Conservation (phyloP, 1,139 yeast genomes). For the Trichomonascaceae sp. region DNA sequence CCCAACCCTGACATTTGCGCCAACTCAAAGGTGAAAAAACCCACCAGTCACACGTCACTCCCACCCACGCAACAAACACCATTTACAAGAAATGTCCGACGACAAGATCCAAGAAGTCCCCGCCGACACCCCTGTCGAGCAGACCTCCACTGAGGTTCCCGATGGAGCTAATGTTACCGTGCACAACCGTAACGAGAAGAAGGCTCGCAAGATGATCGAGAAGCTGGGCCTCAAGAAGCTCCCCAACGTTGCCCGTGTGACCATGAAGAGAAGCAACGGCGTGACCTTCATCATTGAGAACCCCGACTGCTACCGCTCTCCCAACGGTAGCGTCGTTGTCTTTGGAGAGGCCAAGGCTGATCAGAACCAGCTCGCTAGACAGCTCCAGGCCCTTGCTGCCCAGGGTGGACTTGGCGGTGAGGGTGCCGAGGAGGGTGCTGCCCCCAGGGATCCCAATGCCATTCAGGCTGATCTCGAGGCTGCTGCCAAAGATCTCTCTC, state of each 20-base stretch:
- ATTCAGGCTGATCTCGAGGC: constrained; percentile 88
- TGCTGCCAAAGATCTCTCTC: constrained; percentile 41
- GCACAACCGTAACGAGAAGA: constrained; percentile 84
- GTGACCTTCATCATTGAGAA: constrained; percentile 81
- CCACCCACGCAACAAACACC: too few species aligned
- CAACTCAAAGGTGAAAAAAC: too few species aligned
- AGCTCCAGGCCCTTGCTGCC: constrained; percentile 20
- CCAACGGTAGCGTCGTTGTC: constrained; percentile 82
- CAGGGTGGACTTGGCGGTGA: constrained; percentile 16
- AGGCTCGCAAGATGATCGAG: constrained; percentile 84
- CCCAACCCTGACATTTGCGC: too few species aligned
- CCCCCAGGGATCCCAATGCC: constrained; percentile 54
- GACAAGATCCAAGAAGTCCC: constrained; percentile 21
- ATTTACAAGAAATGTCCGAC: constrained; percentile 13
- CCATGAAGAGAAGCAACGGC: constrained; percentile 91
- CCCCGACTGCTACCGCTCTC: constrained; percentile 91
- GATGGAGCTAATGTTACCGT: constrained; percentile 81
- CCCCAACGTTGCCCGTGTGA: constrained; percentile 89
- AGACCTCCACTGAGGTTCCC: constrained; percentile 39
- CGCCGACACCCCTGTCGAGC: constrained; percentile 17
- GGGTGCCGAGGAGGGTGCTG: constrained; percentile 17
- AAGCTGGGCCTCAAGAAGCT: constrained; percentile 86
- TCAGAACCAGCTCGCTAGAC: constrained; percentile 25
- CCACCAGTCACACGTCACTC: too few species aligned
- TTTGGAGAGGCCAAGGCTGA: constrained; percentile 97